Base-by-base conservation (phyloP, 2,329 filamentous ascomycete species). In the Calycina herbarum region DNA sequence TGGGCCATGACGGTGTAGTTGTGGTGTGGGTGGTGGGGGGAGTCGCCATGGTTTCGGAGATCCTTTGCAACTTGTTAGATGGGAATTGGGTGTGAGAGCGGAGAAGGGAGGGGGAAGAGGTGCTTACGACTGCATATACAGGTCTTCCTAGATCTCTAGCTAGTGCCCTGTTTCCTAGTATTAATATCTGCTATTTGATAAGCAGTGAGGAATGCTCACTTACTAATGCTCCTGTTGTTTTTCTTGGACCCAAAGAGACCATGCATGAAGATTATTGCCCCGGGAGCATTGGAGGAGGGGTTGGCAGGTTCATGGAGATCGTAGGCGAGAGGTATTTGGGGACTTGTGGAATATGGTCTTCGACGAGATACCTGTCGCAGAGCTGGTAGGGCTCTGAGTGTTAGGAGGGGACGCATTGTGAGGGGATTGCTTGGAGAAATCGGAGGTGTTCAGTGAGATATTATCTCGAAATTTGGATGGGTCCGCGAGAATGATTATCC, bases 191-290 rank as follows among this genome's bases (percentile, higher is more conserved):
- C 1, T 31, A 8, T 31, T 31, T 17, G 24, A 17, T 11, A 31
- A 3, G 20, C 3, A 20, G 13, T 15, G 24, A 27, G 15, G 38
- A 20, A 68, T 57, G 67, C 74, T 75, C 82, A 97, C 94, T 93
- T 96, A 89, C 93, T 96, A 69, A 98, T 95, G 74, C 86, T 92
- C 77, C 94, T 84, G 77, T 97, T 97, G 77, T 98, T 98, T 81
- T 92, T 93, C 81, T 96, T 97, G 45, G 92, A 97, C 24, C 94
- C 94, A 75, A 98, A 97, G 11, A 98, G 83, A 0, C 95, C 94
- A 77, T 98, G 94, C 74, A 98, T 86, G 71, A 98, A 91, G 68
- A 98, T 79, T 69, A 98, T 92, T 1, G 94, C 91, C 48, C 80
- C 74, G 67, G 79, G 78, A 66, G 77, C 75, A 73, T 82, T 76